Conservation (phyloP, 129 eudicot species). For the Centella asiatica region DNA sequence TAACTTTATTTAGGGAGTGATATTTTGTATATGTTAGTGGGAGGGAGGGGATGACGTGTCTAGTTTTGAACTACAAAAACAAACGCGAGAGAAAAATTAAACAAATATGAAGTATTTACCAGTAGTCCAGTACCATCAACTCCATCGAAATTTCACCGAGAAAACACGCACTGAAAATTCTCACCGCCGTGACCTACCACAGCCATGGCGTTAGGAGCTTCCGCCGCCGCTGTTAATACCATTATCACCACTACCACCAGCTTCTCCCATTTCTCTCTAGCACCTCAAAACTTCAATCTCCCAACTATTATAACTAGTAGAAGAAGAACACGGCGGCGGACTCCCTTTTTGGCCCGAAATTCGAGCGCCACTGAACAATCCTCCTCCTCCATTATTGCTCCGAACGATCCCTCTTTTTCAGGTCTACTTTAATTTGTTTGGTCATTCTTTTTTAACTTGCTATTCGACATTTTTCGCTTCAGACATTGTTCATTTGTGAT, state of each 20-base stretch:
- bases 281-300: not conserved
- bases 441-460: not conserved
- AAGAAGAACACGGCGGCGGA: not conserved
- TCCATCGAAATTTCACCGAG: no score
- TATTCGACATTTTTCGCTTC: not conserved
- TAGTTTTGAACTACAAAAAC: slow-evolving; percentile 6
- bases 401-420: slow-evolving; percentile 32
- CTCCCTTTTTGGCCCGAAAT: slow-evolving; percentile 25
- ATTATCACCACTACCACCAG: no score
- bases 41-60: slow-evolving; percentile 2
- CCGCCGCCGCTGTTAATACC: not conserved
- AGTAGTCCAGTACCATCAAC: not conserved
- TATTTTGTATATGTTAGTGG: no score
- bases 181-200: no score
- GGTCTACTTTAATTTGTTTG: slow-evolving; percentile 17
- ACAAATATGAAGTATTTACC: no score
- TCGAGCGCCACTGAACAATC: slow-evolving; percentile 16
- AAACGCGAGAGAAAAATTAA: no score
- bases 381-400: slow-evolving; percentile 12
- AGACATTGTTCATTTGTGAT: not conserved
- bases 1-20: no score
- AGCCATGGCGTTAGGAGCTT: not conserved
- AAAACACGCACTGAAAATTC: not conserved
- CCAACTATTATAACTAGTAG: not conserved
- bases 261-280: not conserved